Evolutionary conservation across 768 basidiomycete genomes (phyloP).

Genomic region (Rhodocollybia butyracea): DNA sequence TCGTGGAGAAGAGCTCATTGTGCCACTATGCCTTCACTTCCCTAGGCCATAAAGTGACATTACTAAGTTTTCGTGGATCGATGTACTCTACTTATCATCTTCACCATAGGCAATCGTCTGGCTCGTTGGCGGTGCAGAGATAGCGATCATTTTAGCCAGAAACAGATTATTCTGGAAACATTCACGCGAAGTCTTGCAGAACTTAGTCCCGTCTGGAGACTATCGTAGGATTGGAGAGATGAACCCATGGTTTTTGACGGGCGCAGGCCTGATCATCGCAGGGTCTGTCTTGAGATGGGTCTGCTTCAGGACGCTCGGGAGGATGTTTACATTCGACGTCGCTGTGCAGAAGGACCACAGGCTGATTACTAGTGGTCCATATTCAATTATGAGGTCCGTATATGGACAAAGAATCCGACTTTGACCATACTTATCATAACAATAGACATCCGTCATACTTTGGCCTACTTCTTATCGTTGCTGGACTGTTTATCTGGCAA

Average conservation of each 20-base stretch:
- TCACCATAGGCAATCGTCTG: not conserved
- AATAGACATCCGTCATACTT: slow-evolving; percentile 16
- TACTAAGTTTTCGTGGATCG: too few relatives aligned
- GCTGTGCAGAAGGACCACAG: slow-evolving; percentile 30
- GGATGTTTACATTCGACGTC: slow-evolving; percentile 37
- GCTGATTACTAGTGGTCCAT: slow-evolving; percentile 37
- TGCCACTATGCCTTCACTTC: too few relatives aligned
- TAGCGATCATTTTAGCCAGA: not conserved
- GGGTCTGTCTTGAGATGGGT: slow-evolving; percentile 31
- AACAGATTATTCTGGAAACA: not conserved
- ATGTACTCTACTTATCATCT: too few relatives aligned
- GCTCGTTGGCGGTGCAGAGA: not conserved
- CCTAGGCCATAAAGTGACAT: too few relatives aligned
- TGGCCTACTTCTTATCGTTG: slow-evolving; percentile 12
- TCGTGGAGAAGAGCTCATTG: too few relatives aligned
- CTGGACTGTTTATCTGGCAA: slow-evolving; percentile 12
- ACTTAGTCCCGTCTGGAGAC: not conserved
- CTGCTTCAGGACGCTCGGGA: slow-evolving; percentile 35
- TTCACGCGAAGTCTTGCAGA: not conserved
- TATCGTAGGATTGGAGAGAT: not conserved
- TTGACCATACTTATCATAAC: not conserved
- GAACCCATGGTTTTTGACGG: slow-evolving; percentile 26
- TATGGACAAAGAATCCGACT: too few relatives aligned
- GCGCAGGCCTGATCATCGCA: slow-evolving; percentile 20
- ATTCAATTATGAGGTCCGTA: slow-evolving; percentile 27